Conservation (phyloP, 306 rosid species). For the Begonia loranthoides region DNA sequence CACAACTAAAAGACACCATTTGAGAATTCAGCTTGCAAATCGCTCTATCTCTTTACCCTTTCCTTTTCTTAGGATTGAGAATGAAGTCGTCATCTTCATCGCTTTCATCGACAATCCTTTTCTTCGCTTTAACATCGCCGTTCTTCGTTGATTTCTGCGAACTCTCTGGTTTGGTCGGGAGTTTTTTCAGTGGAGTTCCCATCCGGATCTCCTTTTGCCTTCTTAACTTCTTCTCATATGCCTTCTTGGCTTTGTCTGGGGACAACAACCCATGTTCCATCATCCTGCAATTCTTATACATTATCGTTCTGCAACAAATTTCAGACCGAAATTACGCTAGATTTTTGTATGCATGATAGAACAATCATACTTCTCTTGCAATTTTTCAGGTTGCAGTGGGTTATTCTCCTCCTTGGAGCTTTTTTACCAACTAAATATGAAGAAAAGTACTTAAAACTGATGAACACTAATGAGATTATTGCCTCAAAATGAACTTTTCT, state of each 20-base stretch:
- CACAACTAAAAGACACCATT: background rate
- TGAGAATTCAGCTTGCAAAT: too few relatives aligned
- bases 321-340: too few relatives aligned
- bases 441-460: too few relatives aligned
- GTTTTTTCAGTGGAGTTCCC: slow-evolving; percentile 75
- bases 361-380: too few relatives aligned
- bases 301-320: too few relatives aligned
- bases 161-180: slow-evolving; percentile 37
- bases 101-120: slow-evolving; percentile 32
- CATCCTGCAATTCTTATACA: slow-evolving; percentile 37
- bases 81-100: slow-evolving; percentile 12
- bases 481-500: too few relatives aligned
- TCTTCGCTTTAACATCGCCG: slow-evolving; percentile 60
- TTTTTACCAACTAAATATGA: too few relatives aligned
- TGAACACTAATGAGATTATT: too few relatives aligned
- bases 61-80: slow-evolving; percentile 45
- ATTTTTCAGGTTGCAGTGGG: too few relatives aligned
- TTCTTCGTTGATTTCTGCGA: slow-evolving; percentile 58
- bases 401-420: too few relatives aligned
- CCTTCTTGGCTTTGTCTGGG: slow-evolving; percentile 66
- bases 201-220: slow-evolving; percentile 63
- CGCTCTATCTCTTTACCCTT: too few relatives aligned
- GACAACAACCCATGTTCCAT: slow-evolving; percentile 92
- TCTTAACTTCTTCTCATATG: slow-evolving; percentile 74
- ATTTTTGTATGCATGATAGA: too few relatives aligned